Conservation (phyloP, 495 filamentous ascomycete species). For the Collariella sp. region DNA sequence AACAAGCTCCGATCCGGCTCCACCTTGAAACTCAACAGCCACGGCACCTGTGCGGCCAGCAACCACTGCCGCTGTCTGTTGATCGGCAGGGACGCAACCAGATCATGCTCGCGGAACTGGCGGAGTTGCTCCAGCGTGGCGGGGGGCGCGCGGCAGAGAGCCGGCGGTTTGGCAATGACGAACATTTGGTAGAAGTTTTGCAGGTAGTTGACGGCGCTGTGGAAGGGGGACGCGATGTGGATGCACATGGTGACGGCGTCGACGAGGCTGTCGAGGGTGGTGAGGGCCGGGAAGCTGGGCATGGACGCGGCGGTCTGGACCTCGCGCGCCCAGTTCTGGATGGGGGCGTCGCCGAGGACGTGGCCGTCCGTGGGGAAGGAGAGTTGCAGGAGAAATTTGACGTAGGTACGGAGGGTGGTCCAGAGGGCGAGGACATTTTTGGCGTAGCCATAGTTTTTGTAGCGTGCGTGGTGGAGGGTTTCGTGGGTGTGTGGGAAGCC, state of each 20-base stretch:
- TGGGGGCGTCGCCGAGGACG: conserved; percentile 24
- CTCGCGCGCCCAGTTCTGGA: conserved; percentile 34
- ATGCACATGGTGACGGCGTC: conserved; percentile 62
- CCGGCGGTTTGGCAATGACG: conserved; percentile 38
- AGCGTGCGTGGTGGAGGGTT: conserved; percentile 29
- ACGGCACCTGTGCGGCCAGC: conserved; percentile 35
- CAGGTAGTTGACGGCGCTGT: conserved; percentile 44
- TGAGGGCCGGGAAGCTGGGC: conserved; percentile 54
- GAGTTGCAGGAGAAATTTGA: conserved; percentile 24
- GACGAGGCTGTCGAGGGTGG: conserved; percentile 72
- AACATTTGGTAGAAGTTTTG: conserved; percentile 44
- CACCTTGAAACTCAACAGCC: conserved; percentile 37
- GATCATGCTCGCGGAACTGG: conserved; percentile 26
- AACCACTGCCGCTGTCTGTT: conserved; percentile 35
- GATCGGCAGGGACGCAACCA: conserved; percentile 37
- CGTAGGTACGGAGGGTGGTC: conserved; percentile 31
- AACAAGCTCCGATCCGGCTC: conserved; percentile 31
- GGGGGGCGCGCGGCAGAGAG: conserved; percentile 30
- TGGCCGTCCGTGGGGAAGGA: conserved; percentile 15
- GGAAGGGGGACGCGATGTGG: conserved; percentile 42
- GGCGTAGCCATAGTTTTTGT: conserved; percentile 42
- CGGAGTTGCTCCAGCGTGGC: conserved; percentile 19
- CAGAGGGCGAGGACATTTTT: conserved; percentile 37
- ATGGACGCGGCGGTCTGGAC: conserved; percentile 27
- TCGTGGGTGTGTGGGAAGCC: conserved; percentile 34